phyloP scores from a whole-genome alignment of 208 protist genomes.

The Endotrypanum monterogeii region DNA sequence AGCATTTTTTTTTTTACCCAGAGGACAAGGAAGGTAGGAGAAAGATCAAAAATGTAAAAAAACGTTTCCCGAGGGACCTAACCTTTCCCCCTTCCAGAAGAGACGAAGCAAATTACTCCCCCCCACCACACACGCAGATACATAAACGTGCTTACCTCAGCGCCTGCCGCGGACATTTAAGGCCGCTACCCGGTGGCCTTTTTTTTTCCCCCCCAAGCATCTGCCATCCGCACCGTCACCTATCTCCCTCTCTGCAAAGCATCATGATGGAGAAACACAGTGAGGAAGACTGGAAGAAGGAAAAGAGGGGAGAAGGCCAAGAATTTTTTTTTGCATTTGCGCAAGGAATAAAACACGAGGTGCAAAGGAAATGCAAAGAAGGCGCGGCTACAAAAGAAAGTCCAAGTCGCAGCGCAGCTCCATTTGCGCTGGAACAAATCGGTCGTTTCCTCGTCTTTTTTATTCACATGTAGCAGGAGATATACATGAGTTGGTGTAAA shows the following conservation, averaged over 20 bases:
- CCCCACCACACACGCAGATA: background rate
- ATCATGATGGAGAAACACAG: background rate
- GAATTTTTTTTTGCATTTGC: too few relatives aligned
- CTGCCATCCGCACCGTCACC: background rate
- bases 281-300: background rate
- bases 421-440: background rate
- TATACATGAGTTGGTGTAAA: background rate
- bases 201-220: background rate
- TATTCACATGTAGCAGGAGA: background rate
- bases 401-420: background rate
- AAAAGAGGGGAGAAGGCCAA: too few relatives aligned
- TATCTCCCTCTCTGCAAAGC: background rate
- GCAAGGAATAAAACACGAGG: background rate
- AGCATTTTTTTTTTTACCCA: background rate
- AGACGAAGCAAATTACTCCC: background rate
- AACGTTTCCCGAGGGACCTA: background rate
- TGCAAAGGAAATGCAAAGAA: background rate
- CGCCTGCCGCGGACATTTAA: background rate
- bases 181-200: background rate
- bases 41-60: background rate
- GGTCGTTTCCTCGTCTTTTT: background rate
- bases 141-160: constrained; percentile 2
- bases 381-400: background rate
- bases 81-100: background rate
- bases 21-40: background rate